Base-by-base conservation (phyloP, 2,329 filamentous ascomycete species). In the Pseudocercospora musae region DNA sequence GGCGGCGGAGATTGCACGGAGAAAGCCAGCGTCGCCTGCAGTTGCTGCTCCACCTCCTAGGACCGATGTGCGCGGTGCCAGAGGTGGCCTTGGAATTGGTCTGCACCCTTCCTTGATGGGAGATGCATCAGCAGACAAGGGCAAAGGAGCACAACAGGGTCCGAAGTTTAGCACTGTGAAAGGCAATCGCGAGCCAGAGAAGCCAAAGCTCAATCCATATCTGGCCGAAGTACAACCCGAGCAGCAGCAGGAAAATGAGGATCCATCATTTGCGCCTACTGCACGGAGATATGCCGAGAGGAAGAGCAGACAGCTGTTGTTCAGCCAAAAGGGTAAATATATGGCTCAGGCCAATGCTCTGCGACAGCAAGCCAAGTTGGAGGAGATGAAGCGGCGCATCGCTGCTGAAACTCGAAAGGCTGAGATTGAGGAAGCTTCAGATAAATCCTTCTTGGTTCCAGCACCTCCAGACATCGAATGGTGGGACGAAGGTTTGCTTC, bases 241-340 rank as follows among this genome's bases (percentile, higher is more conserved):
- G 2, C 84, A 81, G 1, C 84, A 82, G 18, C 71, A 82, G 3
- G 85, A 86, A 63, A 85, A 87, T 67, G 81, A 82, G 20, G 82
- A 80, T 65, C 59, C 66, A 33, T 42, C 62, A 25, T 62, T 58
- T 71, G 96, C 62, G 15, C 67, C 67, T 18, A 96, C 68, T n/a
- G 92, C 93, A 0, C 86, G 89, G 60, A 82, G 82, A 67, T 79
- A 80, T 58, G 72, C 78, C 66, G 90, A 89, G 70, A 85, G 92
- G 56, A 84, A 90, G 66, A 85, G 91, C 10, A 87, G 91, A 63
- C 87, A 91, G 67, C 82, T 99, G 18, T 80, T 92, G 11, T 98
- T 99, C 81, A 96, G 97, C 71, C 88, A 93, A 70, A 96, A 96
- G 76, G 95, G 95, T 58, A 98, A 98, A 83, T 98, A 96, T 73